phyloP scores from a whole-genome alignment of 129 eudicot genomes.

The Flaveria linearis region DNA sequence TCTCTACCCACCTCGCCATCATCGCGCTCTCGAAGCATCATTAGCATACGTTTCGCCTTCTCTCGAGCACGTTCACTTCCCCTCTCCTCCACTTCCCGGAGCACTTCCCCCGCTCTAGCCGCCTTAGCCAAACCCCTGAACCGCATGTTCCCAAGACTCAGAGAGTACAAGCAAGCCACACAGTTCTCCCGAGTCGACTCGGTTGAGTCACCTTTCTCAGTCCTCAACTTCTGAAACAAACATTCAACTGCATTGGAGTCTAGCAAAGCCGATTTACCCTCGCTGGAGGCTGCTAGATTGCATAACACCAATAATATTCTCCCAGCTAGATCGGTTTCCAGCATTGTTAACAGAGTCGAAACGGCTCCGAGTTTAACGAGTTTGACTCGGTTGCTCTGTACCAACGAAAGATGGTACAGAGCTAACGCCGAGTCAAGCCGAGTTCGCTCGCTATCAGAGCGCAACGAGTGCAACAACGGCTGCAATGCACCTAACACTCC shows the following conservation, averaged over 20 bases:
- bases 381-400: constrained; percentile 72
- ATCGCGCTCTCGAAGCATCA: constrained; percentile 57
- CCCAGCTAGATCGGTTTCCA: constrained; percentile 53
- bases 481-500: constrained; percentile 90
- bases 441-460: constrained; percentile 71
- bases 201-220: constrained; percentile 36
- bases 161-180: constrained; percentile 71
- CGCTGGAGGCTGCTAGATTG: constrained; percentile 68
- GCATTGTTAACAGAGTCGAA: constrained; percentile 53
- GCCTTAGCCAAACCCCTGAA: constrained; percentile 78
- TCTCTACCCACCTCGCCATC: constrained; percentile 51
- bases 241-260: constrained; percentile 76
- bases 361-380: constrained; percentile 66
- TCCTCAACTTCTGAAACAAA: constrained; percentile 57
- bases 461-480: constrained; percentile 71
- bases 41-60: constrained; percentile 73
- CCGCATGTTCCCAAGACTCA: constrained; percentile 92
- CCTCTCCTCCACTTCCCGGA: constrained; percentile 64
- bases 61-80: constrained; percentile 78
- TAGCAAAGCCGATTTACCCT: constrained; percentile 78
- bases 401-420: constrained; percentile 64
- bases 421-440: constrained; percentile 85
- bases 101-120: constrained; percentile 72
- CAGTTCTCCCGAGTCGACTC: constrained; percentile 84
- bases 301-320: constrained; percentile 72